Percentiles rank a stretch among this genome's conserved stretches.
Evolutionary conservation across 108 stramenopile species (phyloP).

Genomic region (Skeletonema grethae): DNA sequence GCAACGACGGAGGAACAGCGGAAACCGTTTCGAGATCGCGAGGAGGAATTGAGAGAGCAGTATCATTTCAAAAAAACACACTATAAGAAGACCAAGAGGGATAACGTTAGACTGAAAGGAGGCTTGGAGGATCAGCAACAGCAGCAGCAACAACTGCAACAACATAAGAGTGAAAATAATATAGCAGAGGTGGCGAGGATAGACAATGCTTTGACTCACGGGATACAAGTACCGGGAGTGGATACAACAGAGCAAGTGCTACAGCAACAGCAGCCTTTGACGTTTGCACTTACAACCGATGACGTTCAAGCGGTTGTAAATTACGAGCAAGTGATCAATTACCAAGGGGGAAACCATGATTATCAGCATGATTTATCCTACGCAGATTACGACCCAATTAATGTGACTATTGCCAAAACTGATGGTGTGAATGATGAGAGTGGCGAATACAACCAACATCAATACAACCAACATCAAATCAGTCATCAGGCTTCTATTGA

Average conservation of each 20-base stretch:
- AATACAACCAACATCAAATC: neutral
- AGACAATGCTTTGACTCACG: neutral
- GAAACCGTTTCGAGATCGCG: slow-evolving; percentile 41
- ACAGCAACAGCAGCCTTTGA: neutral
- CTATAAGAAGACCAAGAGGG: slow-evolving; percentile 11
- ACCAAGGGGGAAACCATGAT: neutral
- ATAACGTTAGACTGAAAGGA: neutral
- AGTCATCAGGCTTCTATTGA: slow-evolving; percentile 4
- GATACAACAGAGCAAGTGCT: neutral
- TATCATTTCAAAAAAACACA: slow-evolving; percentile 24
- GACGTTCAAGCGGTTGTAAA: neutral
- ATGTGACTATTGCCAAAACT: neutral
- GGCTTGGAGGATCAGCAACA: neutral
- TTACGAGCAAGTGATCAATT: neutral
- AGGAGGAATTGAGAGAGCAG: slow-evolving; percentile 25
- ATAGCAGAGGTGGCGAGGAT: neutral
- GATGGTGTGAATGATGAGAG: neutral
- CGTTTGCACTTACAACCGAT: neutral
- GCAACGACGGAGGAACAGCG: slow-evolving; percentile 46
- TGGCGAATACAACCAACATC: neutral
- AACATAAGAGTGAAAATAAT: neutral
- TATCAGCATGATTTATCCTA: neutral
- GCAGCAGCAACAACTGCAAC: too few species aligned
- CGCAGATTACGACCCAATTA: neutral
- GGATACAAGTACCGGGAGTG: neutral